Percentiles rank a stretch among this genome's conserved stretches.
Evolutionary conservation across 169 alveolate species (phyloP).

Genomic region (Plasmodium gallinaceum): DNA sequence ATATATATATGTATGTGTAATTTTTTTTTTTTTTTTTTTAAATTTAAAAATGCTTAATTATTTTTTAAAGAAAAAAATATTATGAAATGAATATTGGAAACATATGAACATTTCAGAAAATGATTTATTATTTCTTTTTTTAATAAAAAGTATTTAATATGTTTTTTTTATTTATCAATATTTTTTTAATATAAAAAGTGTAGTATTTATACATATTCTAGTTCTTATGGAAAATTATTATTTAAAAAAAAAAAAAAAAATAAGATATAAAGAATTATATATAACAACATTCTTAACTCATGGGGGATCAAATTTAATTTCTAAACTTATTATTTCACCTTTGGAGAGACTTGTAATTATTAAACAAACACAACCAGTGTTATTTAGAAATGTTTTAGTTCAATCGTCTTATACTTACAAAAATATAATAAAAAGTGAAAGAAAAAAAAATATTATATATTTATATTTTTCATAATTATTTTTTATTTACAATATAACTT

Average conservation of each 20-base stretch:
- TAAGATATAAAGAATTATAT: slow-evolving; percentile 53
- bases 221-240: slow-evolving; percentile 71
- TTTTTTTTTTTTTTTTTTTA: slow-evolving; percentile 2
- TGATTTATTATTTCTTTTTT: neutral
- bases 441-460: neutral
- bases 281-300: slow-evolving; percentile 72
- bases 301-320: slow-evolving; percentile 75
- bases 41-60: neutral
- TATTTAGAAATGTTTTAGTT: slow-evolving; percentile 44
- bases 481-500: neutral
- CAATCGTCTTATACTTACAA: slow-evolving; percentile 48
- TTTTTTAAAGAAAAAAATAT: neutral
- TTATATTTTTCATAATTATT: neutral
- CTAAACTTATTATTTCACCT: slow-evolving; percentile 62
- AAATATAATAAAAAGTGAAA: slow-evolving; percentile 59
- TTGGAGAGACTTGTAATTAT: slow-evolving; percentile 65
- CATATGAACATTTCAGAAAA: too few relatives aligned
- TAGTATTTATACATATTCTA: slow-evolving; percentile 2
- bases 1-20: neutral
- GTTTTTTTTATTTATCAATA: neutral
- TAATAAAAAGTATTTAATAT: neutral
- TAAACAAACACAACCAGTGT: slow-evolving; percentile 62
- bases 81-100: too few relatives aligned
- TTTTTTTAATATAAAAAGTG: slow-evolving; percentile 2
- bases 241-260: slow-evolving; percentile 74